Base-by-base conservation (phyloP, 1,284 basidiomycete genomes). In the Hemileia vastatrix region DNA sequence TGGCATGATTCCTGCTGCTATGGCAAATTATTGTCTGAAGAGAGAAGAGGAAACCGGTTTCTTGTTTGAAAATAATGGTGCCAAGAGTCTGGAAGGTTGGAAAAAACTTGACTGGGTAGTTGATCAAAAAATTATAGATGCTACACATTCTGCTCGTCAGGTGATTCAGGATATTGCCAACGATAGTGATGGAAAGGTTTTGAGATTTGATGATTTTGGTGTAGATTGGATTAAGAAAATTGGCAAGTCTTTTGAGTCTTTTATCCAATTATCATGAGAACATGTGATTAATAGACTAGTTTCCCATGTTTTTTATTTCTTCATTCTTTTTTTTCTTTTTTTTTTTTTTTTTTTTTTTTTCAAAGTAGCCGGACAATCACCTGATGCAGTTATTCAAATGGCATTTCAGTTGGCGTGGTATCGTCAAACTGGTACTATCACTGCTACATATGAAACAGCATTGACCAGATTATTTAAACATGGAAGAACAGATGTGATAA, bases 371-470 rank as follows among this genome's bases (percentile, higher is more conserved):
- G 84, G 85, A 67, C 80, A 88, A 45, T 84, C 88, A 4, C 86
- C 94, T 0, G 93, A 98, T 73, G 89, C 88, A 0, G 97, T 85
- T 76, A 82, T 96, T 58, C 94, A 97, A 77, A 87, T 94, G 83
- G 90, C 85, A 1, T 80, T 96, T 23, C 94, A 97, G 76, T 83
- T 97, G 8, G 93, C 93, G 4, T 96, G 88, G 83, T 90, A 87
- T 77, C 83, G 83, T 69, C 84, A 85, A 43, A 87, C 86, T 64
- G 85, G 84, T 11, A 78, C 81, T 67, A 86, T 90, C 70, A 88
- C 88, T 1, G 89, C 93, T 2, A 94, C 90, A 4, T 97, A 98
- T 76, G 93, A 98, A 79, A 96, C 93, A 0, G 90, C 87, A 0
- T 83, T 92, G 27, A 97, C 94, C 1, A 83, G 92, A n/a, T 81